Evolutionary conservation across 2,329 filamentous ascomycete species (phyloP).

Genomic region (Aspergillus tanneri): DNA sequence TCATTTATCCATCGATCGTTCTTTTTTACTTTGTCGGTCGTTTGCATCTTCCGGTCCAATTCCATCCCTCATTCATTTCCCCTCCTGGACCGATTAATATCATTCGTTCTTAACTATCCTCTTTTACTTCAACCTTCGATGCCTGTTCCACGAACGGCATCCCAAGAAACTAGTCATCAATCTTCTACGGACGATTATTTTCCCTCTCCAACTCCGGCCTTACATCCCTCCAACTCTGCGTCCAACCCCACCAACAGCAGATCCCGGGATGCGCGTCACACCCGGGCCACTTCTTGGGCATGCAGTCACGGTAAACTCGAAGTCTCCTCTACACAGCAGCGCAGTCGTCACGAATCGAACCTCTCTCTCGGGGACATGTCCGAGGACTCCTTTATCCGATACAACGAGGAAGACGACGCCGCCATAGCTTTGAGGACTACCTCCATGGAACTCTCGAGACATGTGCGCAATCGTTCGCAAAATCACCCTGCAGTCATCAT

Average conservation of each 20-base stretch:
- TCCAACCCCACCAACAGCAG: constrained; percentile 25
- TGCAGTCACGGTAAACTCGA: constrained; percentile 33
- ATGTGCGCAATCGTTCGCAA: constrained; percentile 34
- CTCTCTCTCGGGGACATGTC: constrained; percentile 33
- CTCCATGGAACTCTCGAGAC: constrained; percentile 30
- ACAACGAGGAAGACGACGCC: constrained; percentile 22
- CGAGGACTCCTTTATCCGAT: constrained; percentile 28
- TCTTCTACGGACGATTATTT: constrained; percentile 13
- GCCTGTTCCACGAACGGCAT: constrained; percentile 14
- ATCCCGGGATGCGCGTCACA: constrained; percentile 36
- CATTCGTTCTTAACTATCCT: constrained; percentile 12
- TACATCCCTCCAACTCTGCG: constrained; percentile 24
- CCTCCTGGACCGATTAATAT: constrained; percentile 1
- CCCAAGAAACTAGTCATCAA: constrained; percentile 17
- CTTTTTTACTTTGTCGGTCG: not conserved
- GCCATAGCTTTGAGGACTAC: constrained; percentile 32
- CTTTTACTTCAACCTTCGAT: constrained; percentile 21
- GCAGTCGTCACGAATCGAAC: constrained; percentile 36
- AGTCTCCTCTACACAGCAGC: constrained; percentile 29
- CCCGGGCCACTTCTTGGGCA: constrained; percentile 38
- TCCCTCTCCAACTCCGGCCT: constrained; percentile 6
- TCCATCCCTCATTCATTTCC: constrained; percentile 2
- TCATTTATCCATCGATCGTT: too few relatives aligned
- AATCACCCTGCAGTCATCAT: constrained; percentile 24
- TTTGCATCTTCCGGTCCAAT: constrained; percentile 4